A percentile compares a stretch with the other conserved stretches of the same genome.
Evolutionary conservation across 2,329 filamentous ascomycete genomes (phyloP).

Genomic region (Elsinoe perseae): DNA sequence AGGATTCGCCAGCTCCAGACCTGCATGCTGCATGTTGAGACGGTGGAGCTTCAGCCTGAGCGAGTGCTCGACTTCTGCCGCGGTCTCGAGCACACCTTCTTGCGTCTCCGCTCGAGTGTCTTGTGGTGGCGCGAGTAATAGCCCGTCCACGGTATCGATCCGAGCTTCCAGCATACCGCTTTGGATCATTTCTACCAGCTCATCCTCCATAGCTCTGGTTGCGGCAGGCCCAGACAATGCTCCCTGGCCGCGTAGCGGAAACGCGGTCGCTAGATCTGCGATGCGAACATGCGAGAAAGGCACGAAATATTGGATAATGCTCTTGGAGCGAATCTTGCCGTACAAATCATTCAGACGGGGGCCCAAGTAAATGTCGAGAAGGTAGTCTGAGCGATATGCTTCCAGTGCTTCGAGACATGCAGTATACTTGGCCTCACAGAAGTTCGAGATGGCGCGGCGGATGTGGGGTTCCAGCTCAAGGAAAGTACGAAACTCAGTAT

Average conservation of each 20-base stretch:
- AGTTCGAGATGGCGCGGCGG: slow-evolving; percentile 79
- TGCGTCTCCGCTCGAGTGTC: slow-evolving; percentile 65
- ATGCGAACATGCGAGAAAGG: slow-evolving; percentile 85
- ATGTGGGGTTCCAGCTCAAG: slow-evolving; percentile 91
- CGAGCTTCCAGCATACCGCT: slow-evolving; percentile 64
- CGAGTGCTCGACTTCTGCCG: slow-evolving; percentile 64
- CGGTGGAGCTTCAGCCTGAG: slow-evolving; percentile 68
- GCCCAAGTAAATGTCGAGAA: slow-evolving; percentile 75
- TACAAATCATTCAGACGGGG: slow-evolving; percentile 62
- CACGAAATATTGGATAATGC: slow-evolving; percentile 85
- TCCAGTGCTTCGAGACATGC: slow-evolving; percentile 76
- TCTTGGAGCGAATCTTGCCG: slow-evolving; percentile 71
- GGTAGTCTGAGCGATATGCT: slow-evolving; percentile 72
- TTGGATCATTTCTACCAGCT: slow-evolving; percentile 73
- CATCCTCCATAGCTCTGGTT: slow-evolving; percentile 55
- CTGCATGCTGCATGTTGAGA: slow-evolving; percentile 66
- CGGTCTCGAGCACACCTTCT: slow-evolving; percentile 56
- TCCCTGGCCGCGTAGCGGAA: slow-evolving; percentile 50
- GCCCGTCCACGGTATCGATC: slow-evolving; percentile 73
- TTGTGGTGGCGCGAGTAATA: slow-evolving; percentile 63
- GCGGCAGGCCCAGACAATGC: slow-evolving; percentile 14
- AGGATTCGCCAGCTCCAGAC: slow-evolving; percentile 51
- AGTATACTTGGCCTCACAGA: slow-evolving; percentile 84
- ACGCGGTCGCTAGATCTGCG: slow-evolving; percentile 67
- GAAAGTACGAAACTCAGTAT: slow-evolving; percentile 71